These are phyloP conservation scores for Fusarium sp. DNA, from an alignment of 2,329 filamentous ascomycete species.

Conservation along the genomic window DNA sequence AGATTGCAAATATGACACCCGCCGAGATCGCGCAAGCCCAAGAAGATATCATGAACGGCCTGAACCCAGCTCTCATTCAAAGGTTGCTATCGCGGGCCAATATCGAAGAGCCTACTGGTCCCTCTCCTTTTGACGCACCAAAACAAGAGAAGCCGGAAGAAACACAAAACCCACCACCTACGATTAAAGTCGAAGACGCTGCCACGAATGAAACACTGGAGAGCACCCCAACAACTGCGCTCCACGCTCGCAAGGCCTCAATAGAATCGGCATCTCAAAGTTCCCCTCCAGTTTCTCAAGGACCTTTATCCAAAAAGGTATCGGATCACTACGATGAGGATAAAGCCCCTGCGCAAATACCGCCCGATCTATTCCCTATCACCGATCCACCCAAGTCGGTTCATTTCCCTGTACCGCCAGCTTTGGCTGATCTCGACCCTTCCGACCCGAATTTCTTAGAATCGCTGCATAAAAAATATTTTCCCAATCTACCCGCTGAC, in stretches of 20 bases:
- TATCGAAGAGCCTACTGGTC: slow-evolving; percentile 68
- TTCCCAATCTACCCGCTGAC: slow-evolving; percentile 85
- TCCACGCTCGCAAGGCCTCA: background rate
- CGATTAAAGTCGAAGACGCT: slow-evolving; percentile 50
- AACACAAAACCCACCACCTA: slow-evolving; percentile 35
- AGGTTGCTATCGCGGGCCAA: slow-evolving; percentile 79
- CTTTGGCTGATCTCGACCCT: slow-evolving; percentile 80
- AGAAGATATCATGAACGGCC: slow-evolving; percentile 78
- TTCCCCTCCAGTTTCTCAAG: background rate
- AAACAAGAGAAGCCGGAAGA: slow-evolving; percentile 25
- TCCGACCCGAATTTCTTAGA: slow-evolving; percentile 83
- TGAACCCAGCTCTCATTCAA: slow-evolving; percentile 81
- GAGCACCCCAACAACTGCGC: background rate
- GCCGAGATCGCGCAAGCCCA: slow-evolving; percentile 84
- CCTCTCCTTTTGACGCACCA: slow-evolving; percentile 55
- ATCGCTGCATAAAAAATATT: slow-evolving; percentile 91
- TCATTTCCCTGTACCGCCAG: slow-evolving; percentile 69
- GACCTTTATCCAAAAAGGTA: slow-evolving; percentile 40
- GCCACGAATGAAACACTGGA: slow-evolving; percentile 15
- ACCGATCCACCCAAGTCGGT: slow-evolving; percentile 54
- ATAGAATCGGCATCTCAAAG: background rate
- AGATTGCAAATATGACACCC: slow-evolving; percentile 79
- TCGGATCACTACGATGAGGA: slow-evolving; percentile 53
- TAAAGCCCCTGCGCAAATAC: slow-evolving; percentile 52
- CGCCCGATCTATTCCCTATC: slow-evolving; percentile 55